Percentiles rank a stretch among this genome's conserved stretches.
phyloP scores from a whole-genome alignment of 2,329 filamentous ascomycete genomes.

The Seiridium unicorne region DNA sequence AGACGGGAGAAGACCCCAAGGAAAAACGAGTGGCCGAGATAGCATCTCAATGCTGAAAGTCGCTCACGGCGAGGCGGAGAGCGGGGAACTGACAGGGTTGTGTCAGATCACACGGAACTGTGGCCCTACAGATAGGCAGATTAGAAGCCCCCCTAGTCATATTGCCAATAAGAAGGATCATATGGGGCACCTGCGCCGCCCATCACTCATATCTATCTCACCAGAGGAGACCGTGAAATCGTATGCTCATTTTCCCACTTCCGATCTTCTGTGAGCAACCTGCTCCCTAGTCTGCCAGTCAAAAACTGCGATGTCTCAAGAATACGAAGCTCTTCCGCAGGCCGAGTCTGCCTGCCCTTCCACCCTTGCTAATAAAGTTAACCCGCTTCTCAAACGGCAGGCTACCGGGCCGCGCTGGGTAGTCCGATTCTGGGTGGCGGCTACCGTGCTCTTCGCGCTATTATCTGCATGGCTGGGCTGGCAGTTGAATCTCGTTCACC shows the following conservation, averaged over 20 bases:
- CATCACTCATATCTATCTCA: neutral
- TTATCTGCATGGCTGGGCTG: neutral
- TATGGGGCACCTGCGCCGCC: neutral
- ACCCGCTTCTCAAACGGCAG: neutral
- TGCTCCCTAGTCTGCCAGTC: neutral
- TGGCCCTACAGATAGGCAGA: neutral
- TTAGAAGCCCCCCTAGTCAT: neutral
- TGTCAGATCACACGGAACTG: neutral
- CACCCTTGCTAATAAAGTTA: neutral
- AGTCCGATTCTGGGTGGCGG: neutral
- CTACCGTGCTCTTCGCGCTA: neutral
- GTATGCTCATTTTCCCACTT: neutral
- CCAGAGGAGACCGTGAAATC: neutral
- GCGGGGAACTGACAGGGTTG: conserved; percentile 3
- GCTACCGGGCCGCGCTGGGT: neutral
- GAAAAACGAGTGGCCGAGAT: neutral
- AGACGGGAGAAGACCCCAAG: neutral
- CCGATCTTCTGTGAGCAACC: neutral
- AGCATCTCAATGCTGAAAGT: neutral
- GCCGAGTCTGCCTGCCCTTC: neutral
- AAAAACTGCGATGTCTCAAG: neutral
- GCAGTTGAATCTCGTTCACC: neutral
- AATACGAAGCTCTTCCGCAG: neutral
- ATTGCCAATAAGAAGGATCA: neutral
- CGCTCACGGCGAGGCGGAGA: neutral